phyloP scores from a whole-genome alignment of 306 rosid genomes.

The Myrica gale region DNA sequence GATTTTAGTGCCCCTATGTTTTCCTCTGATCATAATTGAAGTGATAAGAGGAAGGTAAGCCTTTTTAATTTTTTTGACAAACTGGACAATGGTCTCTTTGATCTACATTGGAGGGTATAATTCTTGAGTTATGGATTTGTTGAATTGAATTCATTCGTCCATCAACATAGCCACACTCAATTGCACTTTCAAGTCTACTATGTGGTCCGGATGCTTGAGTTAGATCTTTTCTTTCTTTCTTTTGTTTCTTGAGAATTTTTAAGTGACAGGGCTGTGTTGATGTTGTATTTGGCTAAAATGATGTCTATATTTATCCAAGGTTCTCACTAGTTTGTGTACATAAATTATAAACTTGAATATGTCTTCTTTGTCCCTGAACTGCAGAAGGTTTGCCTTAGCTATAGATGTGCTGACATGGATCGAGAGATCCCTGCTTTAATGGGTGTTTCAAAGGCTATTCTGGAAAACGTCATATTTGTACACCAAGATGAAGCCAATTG shows the following conservation, averaged over 20 bases:
- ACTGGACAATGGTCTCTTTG: neutral
- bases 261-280: neutral
- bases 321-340: neutral
- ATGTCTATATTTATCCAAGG: neutral
- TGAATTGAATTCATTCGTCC: neutral
- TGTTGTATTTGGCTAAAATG: neutral
- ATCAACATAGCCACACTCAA: neutral
- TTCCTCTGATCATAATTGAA: neutral
- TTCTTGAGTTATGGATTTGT: too few relatives aligned
- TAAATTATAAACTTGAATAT: conserved; percentile 1
- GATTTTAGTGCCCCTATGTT: neutral
- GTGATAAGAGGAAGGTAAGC: neutral
- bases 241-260: neutral
- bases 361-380: conserved; percentile 11
- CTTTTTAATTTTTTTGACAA: neutral
- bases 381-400: conserved; percentile 91
- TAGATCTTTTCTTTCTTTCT: neutral
- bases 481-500: conserved; percentile 99
- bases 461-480: conserved; percentile 88
- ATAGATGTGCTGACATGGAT: conserved; percentile 98
- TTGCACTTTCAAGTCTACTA: neutral
- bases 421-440: conserved; percentile 81
- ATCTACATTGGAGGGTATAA: too few relatives aligned
- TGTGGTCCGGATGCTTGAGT: neutral
- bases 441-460: conserved; percentile 96